phyloP scores from a whole-genome alignment of 1,139 yeast genomes.

The Kazachstania sp. region DNA sequence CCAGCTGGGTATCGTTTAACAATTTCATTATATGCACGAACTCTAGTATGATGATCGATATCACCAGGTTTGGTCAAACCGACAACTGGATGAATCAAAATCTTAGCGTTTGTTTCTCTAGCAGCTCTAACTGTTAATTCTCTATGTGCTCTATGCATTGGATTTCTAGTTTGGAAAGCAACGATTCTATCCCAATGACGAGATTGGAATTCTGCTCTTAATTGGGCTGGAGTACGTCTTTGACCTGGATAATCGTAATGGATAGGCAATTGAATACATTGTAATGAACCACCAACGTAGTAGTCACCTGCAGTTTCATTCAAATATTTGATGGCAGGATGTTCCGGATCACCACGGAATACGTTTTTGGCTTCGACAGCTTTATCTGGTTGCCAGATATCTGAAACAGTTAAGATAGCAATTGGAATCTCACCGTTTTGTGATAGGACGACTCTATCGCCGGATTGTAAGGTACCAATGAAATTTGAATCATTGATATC shows the following conservation, averaged over 20 bases:
- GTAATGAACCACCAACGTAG: constrained; percentile 80
- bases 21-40: constrained; percentile 86
- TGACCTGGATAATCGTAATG: constrained; percentile 86
- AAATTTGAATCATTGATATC: constrained; percentile 48
- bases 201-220: constrained; percentile 70
- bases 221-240: constrained; percentile 85
- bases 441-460: constrained; percentile 61
- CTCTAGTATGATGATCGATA: constrained; percentile 95
- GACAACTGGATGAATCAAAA: constrained; percentile 92
- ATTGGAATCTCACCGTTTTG: constrained; percentile 79
- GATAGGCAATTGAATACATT: constrained; percentile 74
- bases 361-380: constrained; percentile 70
- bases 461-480: constrained; percentile 34
- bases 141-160: constrained; percentile 97
- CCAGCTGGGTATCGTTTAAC: constrained; percentile 90
- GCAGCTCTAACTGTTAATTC: constrained; percentile 96
- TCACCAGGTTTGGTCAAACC: constrained; percentile 97
- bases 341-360: constrained; percentile 95
- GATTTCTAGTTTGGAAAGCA: constrained; percentile 97
- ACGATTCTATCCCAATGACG: constrained; percentile 88
- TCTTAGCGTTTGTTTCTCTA: constrained; percentile 63
- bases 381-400: constrained; percentile 78
- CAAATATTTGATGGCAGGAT: constrained; percentile 80
- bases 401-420: constrained; percentile 73
- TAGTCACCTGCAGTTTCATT: constrained; percentile 67